These are phyloP conservation scores for Rhinocladiella similis DNA, from an alignment of 2,329 filamentous ascomycete species.

Conservation along the genomic window DNA sequence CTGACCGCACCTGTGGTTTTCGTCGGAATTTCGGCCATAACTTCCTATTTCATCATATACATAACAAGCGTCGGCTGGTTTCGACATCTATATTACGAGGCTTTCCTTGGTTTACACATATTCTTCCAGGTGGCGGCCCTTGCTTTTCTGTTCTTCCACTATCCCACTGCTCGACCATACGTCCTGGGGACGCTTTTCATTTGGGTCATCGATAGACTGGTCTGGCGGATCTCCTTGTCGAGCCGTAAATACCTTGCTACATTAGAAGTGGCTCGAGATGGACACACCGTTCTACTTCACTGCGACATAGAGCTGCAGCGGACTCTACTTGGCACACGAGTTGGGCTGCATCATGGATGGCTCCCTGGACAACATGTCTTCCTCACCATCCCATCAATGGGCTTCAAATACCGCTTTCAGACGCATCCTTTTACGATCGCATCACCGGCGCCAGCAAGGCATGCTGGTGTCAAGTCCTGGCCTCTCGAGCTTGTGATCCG, in stretches of 20 bases:
- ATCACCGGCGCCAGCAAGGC: conserved; percentile 39
- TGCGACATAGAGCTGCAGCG: conserved; percentile 19
- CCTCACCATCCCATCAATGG: conserved; percentile 58
- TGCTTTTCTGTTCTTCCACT: conserved; percentile 61
- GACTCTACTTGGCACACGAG: conserved; percentile 26
- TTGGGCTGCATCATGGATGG: conserved; percentile 54
- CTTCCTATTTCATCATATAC: conserved; percentile 62
- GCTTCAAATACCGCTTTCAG: conserved; percentile 55
- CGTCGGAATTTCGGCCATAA: conserved; percentile 56
- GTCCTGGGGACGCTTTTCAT: conserved; percentile 55
- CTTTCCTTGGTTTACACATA: conserved; percentile 62
- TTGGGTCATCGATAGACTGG: conserved; percentile 58
- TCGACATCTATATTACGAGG: conserved; percentile 61
- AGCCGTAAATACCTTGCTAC: conserved; percentile 50
- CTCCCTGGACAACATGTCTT: conserved; percentile 64
- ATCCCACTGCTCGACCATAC: conserved; percentile 53
- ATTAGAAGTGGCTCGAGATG: conserved; percentile 56
- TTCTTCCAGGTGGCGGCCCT: conserved; percentile 58
- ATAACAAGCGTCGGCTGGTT: conserved; percentile 62
- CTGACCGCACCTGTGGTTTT: conserved; percentile 54
- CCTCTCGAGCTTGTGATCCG: conserved; percentile 58
- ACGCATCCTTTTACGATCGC: conserved; percentile 68
- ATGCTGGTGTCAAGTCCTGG: conserved; percentile 39
- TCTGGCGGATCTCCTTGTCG: conserved; percentile 59
- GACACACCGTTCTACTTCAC: conserved; percentile 52